A percentile compares a stretch with the other conserved stretches of the same genome.
phyloP scores from a whole-genome alignment of 2,329 filamentous ascomycete species.

The Tympanopsis confertula region DNA sequence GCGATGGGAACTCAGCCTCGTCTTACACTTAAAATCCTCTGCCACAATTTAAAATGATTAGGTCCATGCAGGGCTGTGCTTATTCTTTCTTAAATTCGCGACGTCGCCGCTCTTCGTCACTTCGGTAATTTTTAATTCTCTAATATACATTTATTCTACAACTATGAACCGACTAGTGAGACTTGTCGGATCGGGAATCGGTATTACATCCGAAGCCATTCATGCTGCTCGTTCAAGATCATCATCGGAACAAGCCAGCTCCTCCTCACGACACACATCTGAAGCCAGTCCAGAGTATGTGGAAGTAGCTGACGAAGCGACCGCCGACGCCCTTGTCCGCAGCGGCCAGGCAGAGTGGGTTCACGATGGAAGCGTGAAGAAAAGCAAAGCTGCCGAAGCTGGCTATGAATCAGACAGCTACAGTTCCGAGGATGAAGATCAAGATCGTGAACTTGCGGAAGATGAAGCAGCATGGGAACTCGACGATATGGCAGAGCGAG shows the following conservation, averaged over 20 bases:
- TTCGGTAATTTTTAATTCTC: too few relatives aligned
- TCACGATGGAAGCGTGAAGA: constrained; percentile 2
- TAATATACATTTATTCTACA: too few relatives aligned
- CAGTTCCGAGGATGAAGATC: too few relatives aligned
- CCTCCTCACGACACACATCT: background rate
- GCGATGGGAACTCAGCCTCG: too few relatives aligned
- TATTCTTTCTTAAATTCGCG: too few relatives aligned
- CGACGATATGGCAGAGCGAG: constrained; percentile 10
- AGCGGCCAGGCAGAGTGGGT: too few relatives aligned
- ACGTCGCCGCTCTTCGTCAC: too few relatives aligned
- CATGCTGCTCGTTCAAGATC: constrained; percentile 6
- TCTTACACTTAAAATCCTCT: too few relatives aligned
- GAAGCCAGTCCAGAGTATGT: constrained; percentile 4
- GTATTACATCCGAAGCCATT: constrained; percentile 10
- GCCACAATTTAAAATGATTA: too few relatives aligned
- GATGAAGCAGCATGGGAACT: constrained; percentile 12
- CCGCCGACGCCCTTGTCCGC: too few relatives aligned
- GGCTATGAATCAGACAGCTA: constrained; percentile 3
- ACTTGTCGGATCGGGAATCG: constrained; percentile 7
- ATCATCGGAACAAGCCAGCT: background rate
- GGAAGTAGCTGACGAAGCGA: constrained; percentile 5
- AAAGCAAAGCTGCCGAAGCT: constrained; percentile 2
- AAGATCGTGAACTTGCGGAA: constrained; percentile 3
- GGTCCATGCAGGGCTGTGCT: too few relatives aligned
- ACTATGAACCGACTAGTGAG: too few relatives aligned